Evolutionary conservation across 371 early-diverging fungal species (phyloP).

Genomic region (Mortierella sp.): DNA sequence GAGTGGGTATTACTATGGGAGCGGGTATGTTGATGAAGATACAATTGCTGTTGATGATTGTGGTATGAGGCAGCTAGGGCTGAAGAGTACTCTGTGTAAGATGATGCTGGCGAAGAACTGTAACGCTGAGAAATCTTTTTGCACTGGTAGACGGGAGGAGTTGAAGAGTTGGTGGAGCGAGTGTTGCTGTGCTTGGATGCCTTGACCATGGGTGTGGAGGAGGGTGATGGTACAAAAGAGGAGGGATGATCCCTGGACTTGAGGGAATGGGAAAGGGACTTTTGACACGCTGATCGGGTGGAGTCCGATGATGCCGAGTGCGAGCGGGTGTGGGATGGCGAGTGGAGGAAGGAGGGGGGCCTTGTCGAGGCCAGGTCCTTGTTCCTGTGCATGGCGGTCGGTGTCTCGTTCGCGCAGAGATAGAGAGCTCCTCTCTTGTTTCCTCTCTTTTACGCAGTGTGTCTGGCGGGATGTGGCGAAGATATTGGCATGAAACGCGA

Average conservation of each 20-base stretch:
- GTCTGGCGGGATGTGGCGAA: too few species aligned
- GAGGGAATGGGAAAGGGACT: too few species aligned
- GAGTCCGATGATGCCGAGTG: constrained; percentile 2
- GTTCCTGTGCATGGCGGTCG: too few species aligned
- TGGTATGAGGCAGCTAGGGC: constrained; percentile 39
- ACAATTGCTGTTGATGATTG: constrained; percentile 18
- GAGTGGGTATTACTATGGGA: constrained; percentile 1
- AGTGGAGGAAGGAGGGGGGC: constrained; percentile 17
- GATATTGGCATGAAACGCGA: too few species aligned
- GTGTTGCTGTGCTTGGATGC: not conserved
- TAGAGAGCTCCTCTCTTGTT: too few species aligned
- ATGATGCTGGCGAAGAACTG: constrained; percentile 25
- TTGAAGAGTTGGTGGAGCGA: not conserved
- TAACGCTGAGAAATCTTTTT: constrained; percentile 32
- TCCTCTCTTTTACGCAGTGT: too few species aligned
- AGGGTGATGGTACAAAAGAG: not conserved
- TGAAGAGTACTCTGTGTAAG: constrained; percentile 40
- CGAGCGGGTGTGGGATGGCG: constrained; percentile 18
- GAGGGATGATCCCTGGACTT: not conserved
- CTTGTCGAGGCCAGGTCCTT: not conserved
- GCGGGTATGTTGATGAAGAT: constrained; percentile 18
- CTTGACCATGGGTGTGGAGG: not conserved
- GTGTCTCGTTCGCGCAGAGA: too few species aligned
- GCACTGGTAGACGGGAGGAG: constrained; percentile 32
- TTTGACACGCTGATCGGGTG: too few species aligned